Base-by-base conservation (phyloP, 257 asterid genomes). In the Mentha longifolia region DNA sequence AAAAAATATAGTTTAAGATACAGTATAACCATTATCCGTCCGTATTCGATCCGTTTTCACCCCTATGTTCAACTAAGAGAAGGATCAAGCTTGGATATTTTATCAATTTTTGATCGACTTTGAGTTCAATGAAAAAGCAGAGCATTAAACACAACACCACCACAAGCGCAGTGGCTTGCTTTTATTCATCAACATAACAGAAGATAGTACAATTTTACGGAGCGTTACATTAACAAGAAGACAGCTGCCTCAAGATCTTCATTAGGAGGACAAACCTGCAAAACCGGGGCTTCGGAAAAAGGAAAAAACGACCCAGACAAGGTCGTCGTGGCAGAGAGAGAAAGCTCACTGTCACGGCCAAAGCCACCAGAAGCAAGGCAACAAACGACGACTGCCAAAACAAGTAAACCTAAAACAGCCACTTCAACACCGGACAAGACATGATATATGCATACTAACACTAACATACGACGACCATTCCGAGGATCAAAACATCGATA, bases 221-320 rank as follows among this genome's bases (percentile, higher is more conserved):
- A 60, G 39, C 35, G 46, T 58, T 65, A 77, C 74, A 72, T 61
- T 72, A 66, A 71, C 68, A 59, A 67, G 57, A 83, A 67, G 31
- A 28, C 31, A 85, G 83, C 69, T 74, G 87, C 31, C 85, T 42
- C n/a, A 22, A 56, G 80, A 77, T 28, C 2, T 28, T 28, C 31
- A 28, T 28, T 85, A 79, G 85, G 69, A 74, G 59, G 67, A 77
- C 74, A 69, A 47, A 72, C 95, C 87, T 81, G 94, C 86, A 86
- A 87, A 85, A 88, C 87, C 74, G 72, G 82, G 88, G 82, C 84
- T 78, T 82, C 76, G 89, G 63, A 85, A 79, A 82, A 76, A 47
- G 20, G 6, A 79, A 81, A 86, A 85, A 83, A 82, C 85, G 70
- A 80, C 77, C 61, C 35, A n/a, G 15, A 50, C 31, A 39, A 46